Evolutionary conservation across 148 eudicot species (phyloP), one percentile per base, ranked within the genome.

Genomic region (Persicaria tinctoria): DNA sequence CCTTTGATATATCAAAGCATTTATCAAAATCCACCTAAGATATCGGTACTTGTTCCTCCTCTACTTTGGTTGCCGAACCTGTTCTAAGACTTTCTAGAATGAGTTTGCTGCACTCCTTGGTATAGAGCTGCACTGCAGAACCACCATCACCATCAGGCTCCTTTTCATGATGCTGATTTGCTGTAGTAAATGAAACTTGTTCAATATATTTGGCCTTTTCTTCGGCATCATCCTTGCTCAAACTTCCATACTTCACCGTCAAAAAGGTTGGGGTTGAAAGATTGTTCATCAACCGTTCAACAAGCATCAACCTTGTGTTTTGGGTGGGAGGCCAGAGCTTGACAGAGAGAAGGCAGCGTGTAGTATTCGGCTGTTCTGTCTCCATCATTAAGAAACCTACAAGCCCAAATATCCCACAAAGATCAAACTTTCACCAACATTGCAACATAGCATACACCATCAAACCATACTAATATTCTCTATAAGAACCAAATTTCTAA

Each of bases 131-230:
- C 79, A 92, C 93, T 5, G 97, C 93, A 16, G 91, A 86, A 75
- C 87, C 82, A 56, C 97, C 97, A 85, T 92, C 97, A 51, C 91
- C 95, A 85, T 90, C 97, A 16, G 97, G 90, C 83, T 92, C 93
- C 80, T 90, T 90, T 64, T 80, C 84, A 74, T 83, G 87, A 72
- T 83, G 87, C 76, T 85, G 86, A 79, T 76, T 84, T 46, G 95
- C 97, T 79, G 83, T 73, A 46, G 27, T 78, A 79, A 86, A 89
- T 74, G 97, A 90, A 54, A 74, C 50, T 17, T 78, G 84, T 81
- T 92, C 97, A 7, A 92, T 87, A 75, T 84, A 76, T 77, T 87
- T 92, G 49, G 97, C 95, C 80, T 87, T 87, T 74, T 83, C 87
- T 75, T 84, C 86, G n/a, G 97, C 95, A 73, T 88, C 97, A 79